Evolutionary conservation across 2,329 filamentous ascomycete species (phyloP), one percentile per base, ranked within the genome.

Genomic region (Aspergillus persii): DNA sequence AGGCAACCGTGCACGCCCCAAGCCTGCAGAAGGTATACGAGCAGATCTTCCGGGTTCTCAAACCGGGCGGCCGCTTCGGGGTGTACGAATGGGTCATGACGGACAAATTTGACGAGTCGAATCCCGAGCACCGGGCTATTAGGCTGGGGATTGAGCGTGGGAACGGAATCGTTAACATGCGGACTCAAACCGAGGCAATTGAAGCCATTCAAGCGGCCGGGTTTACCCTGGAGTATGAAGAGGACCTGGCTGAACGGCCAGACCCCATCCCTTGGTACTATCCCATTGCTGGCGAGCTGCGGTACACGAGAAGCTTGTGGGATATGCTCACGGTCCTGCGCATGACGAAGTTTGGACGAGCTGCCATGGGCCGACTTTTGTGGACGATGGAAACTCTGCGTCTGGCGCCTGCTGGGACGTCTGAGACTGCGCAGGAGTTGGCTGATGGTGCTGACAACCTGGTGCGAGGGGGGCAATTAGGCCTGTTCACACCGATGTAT

Each of bases 61-160:
- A 98, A 84, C 95, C 95, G 18, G 95, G 95, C 61, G 94, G 95
- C 76, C 83, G 91, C 53, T 99, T 98, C 70, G 95, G 94, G 73
- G 94, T 98, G 54, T 99, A 98, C 80, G 95, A 99, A 79, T 98
- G 95, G 95, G 83, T 98, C 72, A 98, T 99, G 95, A 98, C 93
- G 5, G 93, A 97, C 63, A 81, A 88, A 26, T 99, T 97, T 79
- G 90, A 98, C 80, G 94, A 96, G 74, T 83, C 89, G 61, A 92
- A 97, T 82, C 77, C 91, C 1, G 83, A 87, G 70, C 95, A 98
- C 81, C 90, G 92, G 66, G 86, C 91, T 74, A 95, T 98, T 72
- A 91, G 95, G 64, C 86, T 97, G 18, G 93, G 90, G 64, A 99
- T 99, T 66, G 95, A 99, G 82, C 88, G 92, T 74, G 95, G 95